A percentile compares a stretch with the other conserved stretches of the same genome.
phyloP scores from a whole-genome alignment of 2,329 filamentous ascomycete genomes.

The Ophiostoma pallidulum region DNA sequence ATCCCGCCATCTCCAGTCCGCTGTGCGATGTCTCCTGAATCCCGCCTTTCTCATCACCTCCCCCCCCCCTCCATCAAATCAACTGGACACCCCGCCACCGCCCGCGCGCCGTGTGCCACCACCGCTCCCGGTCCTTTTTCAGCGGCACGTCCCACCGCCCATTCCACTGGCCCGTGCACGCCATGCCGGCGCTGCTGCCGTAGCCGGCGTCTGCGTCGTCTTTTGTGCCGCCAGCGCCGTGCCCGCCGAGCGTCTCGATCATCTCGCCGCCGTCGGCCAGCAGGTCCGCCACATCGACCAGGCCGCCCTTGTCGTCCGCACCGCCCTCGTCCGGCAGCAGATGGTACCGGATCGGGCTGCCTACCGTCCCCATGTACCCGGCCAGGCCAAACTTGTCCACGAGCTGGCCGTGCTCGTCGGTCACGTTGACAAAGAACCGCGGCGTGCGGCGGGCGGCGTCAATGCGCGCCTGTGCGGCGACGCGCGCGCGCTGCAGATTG shows the following conservation, averaged over 20 bases:
- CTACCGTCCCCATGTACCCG: constrained; percentile 51
- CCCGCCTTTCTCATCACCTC: neutral
- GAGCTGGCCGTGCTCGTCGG: constrained; percentile 41
- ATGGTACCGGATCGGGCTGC: constrained; percentile 50
- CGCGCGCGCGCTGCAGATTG: constrained; percentile 43
- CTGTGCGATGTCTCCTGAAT: too few species aligned
- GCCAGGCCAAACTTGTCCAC: constrained; percentile 46
- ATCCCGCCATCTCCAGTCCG: too few species aligned
- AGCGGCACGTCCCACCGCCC: constrained; percentile 19
- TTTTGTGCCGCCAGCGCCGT: constrained; percentile 14
- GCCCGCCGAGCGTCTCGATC: constrained; percentile 17
- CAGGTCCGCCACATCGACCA: constrained; percentile 44
- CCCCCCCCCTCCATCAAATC: neutral
- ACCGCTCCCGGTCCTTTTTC: constrained; percentile 27
- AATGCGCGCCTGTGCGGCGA: constrained; percentile 56
- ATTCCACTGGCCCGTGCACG: constrained; percentile 29
- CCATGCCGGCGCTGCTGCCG: constrained; percentile 13
- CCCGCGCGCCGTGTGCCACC: constrained; percentile 28
- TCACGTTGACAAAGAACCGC: constrained; percentile 49
- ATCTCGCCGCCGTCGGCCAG: constrained; percentile 39
- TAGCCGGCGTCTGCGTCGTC: constrained; percentile 12
- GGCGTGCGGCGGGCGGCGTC: constrained; percentile 46
- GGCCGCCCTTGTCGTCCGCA: constrained; percentile 45
- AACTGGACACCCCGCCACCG: constrained; percentile 21
- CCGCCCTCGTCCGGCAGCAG: constrained; percentile 49